These are phyloP conservation scores for Pseudognaphalium luteoalbum DNA, from an alignment of 129 eudicot species.

Conservation along the genomic window DNA sequence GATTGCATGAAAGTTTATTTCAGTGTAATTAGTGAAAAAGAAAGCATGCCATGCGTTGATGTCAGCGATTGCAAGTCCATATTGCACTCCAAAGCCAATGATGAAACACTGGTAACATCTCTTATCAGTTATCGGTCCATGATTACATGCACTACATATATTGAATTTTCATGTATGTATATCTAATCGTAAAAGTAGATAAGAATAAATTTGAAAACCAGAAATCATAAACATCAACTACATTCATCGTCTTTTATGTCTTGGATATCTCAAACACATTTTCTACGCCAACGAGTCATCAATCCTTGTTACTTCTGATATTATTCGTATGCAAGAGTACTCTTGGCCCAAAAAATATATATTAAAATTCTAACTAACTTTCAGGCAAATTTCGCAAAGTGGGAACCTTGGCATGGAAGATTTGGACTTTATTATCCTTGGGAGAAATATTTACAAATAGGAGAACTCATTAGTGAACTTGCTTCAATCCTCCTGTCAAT, in stretches of 20 bases:
- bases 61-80: conserved; percentile 60
- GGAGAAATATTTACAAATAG: conserved; percentile 69
- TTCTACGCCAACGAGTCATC: too few relatives aligned
- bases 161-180: neutral
- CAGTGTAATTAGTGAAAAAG: conserved; percentile 41
- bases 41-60: conserved; percentile 33
- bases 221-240: too few relatives aligned
- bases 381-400: conserved; percentile 78
- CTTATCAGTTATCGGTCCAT: conserved; percentile 13
- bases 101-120: conserved; percentile 70
- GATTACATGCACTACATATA: conserved; percentile 9
- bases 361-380: neutral
- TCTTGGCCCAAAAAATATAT: too few relatives aligned
- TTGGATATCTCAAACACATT: too few relatives aligned
- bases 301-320: too few relatives aligned
- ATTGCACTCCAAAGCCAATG: conserved; percentile 69
- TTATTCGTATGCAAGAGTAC: too few relatives aligned
- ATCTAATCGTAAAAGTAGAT: too few relatives aligned
- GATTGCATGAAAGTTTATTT: conserved; percentile 78
- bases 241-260: too few relatives aligned
- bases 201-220: too few relatives aligned
- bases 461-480: conserved; percentile 69
- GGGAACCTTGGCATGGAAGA: conserved; percentile 99
- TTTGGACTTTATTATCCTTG: conserved; percentile 78
- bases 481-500: conserved; percentile 60